Conservation (phyloP, 2,329 filamentous ascomycete genomes). For the Sarocladium strictum region DNA sequence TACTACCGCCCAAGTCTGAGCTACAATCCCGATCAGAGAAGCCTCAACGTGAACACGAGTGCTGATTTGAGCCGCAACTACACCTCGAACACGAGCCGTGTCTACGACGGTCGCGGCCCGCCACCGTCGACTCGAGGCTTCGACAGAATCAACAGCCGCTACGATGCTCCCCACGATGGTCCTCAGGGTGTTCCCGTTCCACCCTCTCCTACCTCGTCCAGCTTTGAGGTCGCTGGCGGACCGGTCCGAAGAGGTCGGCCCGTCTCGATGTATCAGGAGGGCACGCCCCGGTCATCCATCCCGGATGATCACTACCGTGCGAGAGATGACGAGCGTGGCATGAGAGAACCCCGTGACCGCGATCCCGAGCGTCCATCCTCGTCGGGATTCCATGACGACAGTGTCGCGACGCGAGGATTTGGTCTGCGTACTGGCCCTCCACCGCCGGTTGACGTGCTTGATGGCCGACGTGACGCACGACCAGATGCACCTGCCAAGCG, state of each 20-base stretch:
- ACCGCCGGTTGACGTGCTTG: constrained; percentile 35
- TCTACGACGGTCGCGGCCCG: constrained; percentile 41
- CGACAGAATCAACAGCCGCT: constrained; percentile 57
- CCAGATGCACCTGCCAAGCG: constrained; percentile 17
- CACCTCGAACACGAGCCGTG: constrained; percentile 26
- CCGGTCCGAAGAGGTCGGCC: constrained; percentile 28
- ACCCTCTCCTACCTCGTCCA: constrained; percentile 24
- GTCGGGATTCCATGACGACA: constrained; percentile 39
- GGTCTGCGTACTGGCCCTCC: constrained; percentile 40
- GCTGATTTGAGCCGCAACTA: constrained; percentile 38
- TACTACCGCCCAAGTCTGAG: constrained; percentile 52
- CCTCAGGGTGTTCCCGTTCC: constrained; percentile 33
- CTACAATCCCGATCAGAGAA: constrained; percentile 38
- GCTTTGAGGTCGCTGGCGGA: constrained; percentile 16
- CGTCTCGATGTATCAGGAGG: constrained; percentile 49
- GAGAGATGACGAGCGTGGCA: constrained; percentile 40
- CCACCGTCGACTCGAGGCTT: constrained; percentile 66
- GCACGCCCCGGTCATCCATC: constrained; percentile 34
- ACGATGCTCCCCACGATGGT: constrained; percentile 38
- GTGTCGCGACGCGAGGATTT: constrained; percentile 42
- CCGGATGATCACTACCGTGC: constrained; percentile 43
- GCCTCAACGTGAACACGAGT: constrained; percentile 41
- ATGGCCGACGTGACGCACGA: constrained; percentile 26
- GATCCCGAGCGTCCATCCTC: constrained; percentile 27
- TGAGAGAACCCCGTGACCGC: constrained; percentile 34